These are phyloP conservation scores for Fremontodendron californicum DNA, from an alignment of 345 rosid genomes.

Conservation along the genomic window DNA sequence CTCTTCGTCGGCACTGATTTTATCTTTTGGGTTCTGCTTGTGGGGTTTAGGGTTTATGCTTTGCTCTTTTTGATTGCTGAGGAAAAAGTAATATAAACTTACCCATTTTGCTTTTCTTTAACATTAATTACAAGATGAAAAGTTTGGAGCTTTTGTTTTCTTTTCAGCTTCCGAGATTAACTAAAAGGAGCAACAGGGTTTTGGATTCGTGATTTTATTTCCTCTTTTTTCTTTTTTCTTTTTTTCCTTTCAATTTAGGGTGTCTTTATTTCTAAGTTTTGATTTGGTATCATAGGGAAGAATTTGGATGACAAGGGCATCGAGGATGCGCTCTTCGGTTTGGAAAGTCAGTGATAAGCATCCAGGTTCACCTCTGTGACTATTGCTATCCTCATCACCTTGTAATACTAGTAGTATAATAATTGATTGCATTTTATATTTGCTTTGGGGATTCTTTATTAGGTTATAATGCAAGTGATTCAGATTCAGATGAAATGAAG, in stretches of 20 bases:
- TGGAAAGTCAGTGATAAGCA: constrained; percentile 85
- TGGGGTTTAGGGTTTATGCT: constrained; percentile 11
- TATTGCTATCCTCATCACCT: neutral
- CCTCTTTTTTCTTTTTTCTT: too few species aligned
- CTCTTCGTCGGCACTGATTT: too few species aligned
- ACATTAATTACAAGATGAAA: neutral
- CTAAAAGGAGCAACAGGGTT: neutral
- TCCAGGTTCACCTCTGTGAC: constrained; percentile 55
- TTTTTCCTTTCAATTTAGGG: neutral
- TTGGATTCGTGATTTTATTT: neutral
- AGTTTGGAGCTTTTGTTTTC: neutral
- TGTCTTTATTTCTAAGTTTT: neutral
- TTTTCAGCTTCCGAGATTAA: neutral
- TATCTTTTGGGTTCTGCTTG: neutral
- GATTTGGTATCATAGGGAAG: constrained; percentile 48
- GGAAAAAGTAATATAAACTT: neutral
- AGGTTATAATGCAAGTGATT: constrained; percentile 96
- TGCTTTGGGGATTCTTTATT: constrained; percentile 17
- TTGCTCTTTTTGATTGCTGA: neutral
- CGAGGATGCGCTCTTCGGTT: constrained; percentile 64
- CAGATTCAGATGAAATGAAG: constrained; percentile 73
- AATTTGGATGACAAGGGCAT: constrained; percentile 85
- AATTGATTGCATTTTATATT: neutral
- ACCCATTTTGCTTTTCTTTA: neutral
- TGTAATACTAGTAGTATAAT: neutral